Conservation (phyloP, 2,329 filamentous ascomycete species). For the Penicillium sp. region DNA sequence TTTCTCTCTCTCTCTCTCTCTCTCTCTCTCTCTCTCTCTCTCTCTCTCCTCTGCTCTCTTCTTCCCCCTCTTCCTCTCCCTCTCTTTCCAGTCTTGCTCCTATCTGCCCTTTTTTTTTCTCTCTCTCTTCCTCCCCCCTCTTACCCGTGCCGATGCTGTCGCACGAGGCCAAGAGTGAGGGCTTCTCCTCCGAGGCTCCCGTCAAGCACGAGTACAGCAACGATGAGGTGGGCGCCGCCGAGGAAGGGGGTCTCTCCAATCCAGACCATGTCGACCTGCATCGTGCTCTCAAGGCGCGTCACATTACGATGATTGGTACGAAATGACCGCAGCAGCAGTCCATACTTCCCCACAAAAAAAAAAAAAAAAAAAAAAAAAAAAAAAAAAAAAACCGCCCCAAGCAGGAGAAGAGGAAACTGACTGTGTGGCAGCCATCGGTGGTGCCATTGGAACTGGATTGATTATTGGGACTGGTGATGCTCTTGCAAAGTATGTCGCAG, state of each 20-base stretch:
- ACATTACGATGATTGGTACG: slow-evolving; percentile 41
- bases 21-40: too few relatives aligned
- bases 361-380: too few relatives aligned
- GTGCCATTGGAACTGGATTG: slow-evolving; percentile 40
- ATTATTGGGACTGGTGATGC: slow-evolving; percentile 38
- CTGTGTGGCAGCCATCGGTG: slow-evolving; percentile 31
- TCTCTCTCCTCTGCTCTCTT: neutral
- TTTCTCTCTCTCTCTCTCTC: neutral
- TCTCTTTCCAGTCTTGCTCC: neutral
- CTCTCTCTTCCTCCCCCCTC: neutral
- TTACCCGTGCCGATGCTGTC: neutral
- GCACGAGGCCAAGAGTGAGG: slow-evolving; percentile 16
- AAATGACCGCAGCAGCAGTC: neutral
- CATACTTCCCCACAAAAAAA: too few relatives aligned
- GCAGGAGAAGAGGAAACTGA: slow-evolving; percentile 6
- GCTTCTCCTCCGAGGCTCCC: slow-evolving; percentile 13
- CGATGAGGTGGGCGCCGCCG: slow-evolving; percentile 12
- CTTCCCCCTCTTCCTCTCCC: neutral
- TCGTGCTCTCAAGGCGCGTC: slow-evolving; percentile 38
- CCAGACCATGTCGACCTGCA: slow-evolving; percentile 32
- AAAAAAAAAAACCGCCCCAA: too few relatives aligned
- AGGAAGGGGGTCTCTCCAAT: slow-evolving; percentile 22
- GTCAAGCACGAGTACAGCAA: slow-evolving; percentile 16
- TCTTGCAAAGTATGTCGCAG: slow-evolving; percentile 29
- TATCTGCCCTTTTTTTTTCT: neutral